Evolutionary conservation across 805 yeast genomes (phyloP).

Genomic region (Lachancea mirantina): DNA sequence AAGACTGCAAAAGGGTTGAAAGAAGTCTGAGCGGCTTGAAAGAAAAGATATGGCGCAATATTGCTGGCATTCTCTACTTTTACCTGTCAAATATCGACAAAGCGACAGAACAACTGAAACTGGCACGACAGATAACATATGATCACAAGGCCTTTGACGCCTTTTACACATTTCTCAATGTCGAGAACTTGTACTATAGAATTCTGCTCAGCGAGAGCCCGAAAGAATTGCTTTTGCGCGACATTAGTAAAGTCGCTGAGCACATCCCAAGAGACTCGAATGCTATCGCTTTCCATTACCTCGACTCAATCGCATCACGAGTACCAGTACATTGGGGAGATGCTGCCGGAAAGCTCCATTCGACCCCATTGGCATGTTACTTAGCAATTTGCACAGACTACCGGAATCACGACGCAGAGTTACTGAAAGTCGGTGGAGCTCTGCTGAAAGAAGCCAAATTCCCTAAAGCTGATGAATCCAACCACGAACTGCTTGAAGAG

Average conservation of each 20-base stretch:
- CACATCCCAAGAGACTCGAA: slow-evolving; percentile 20
- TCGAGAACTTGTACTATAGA: slow-evolving; percentile 22
- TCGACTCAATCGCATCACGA: slow-evolving; percentile 17
- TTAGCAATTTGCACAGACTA: slow-evolving; percentile 5
- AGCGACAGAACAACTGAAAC: slow-evolving; percentile 7
- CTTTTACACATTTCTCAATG: slow-evolving; percentile 15
- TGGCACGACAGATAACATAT: slow-evolving; percentile 8
- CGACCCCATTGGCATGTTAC: slow-evolving; percentile 1
- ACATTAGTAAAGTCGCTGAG: slow-evolving; percentile 11
- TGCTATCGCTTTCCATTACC: slow-evolving; percentile 21
- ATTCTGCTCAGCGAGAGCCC: slow-evolving; percentile 6
- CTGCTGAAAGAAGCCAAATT: slow-evolving; percentile 30
- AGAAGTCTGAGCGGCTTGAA: slow-evolving; percentile 7
- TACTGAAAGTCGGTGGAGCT: slow-evolving; percentile 12
- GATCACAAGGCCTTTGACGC: slow-evolving; percentile 10
- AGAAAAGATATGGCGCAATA: slow-evolving; percentile 17
- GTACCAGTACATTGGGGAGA: slow-evolving; percentile 9
- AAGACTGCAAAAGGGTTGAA: slow-evolving; percentile 15
- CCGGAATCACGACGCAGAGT: slow-evolving; percentile 11
- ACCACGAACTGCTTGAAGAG: slow-evolving; percentile 28
- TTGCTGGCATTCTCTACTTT: slow-evolving; percentile 15
- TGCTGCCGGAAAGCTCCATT: not conserved
- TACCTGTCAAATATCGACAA: slow-evolving; percentile 9
- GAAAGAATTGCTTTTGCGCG: slow-evolving; percentile 7
- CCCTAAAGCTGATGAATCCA: slow-evolving; percentile 38